Base-by-base conservation (phyloP, 345 rosid species). In the Salix suchowensis region DNA sequence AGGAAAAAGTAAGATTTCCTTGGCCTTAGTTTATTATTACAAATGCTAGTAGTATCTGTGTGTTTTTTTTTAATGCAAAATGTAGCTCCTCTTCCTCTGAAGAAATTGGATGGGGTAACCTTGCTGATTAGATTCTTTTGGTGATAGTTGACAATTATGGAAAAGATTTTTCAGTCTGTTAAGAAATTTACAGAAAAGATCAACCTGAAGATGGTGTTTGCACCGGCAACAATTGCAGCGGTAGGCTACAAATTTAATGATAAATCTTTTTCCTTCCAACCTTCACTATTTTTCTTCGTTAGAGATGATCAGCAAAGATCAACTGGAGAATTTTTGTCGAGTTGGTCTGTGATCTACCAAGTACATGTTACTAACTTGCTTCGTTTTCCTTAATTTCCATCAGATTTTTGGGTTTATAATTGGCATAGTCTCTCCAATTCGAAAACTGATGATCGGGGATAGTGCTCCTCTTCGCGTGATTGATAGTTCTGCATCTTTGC, bases 391-490 rank as follows among this genome's bases (percentile, higher is more conserved):
- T 12, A 14, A 55, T 60, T n/a, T 42, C 14, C 12, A 65, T 30
- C 39, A 85, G 86, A 75, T 79, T 71, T 48, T 30, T 21, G 87
- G 89, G 28, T 83, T 84, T 36, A 19, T 77, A 21, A 70, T 87
- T 14, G 89, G 86, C n/a, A 54, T 55, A 1, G 62, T 65, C 1
- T 81, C 87, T 73, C 74, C 36, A 71, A 36, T 84, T 36, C 78
- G 79, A 7, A 77, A 73, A 32, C 13, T 75, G 60, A n/a, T 76
- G 54, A 77, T 84, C 24, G 89, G 88, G 54, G 61, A 71, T 60
- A 16, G 65, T 50, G 88, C 88, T 73, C 86, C 85, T 76, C 88
- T 87, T 75, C 79, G 55, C 9, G 86, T 82, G 65, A 2, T 86
- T 72, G 68, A 61, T 54, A 75, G 67, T 62, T 82, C 87, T 13